Percentiles rank a stretch among this genome's conserved stretches.
Evolutionary conservation across 225 moss, liverwort and hornwort genomes (phyloP).

Genomic region (Sphagnum tenellum): DNA sequence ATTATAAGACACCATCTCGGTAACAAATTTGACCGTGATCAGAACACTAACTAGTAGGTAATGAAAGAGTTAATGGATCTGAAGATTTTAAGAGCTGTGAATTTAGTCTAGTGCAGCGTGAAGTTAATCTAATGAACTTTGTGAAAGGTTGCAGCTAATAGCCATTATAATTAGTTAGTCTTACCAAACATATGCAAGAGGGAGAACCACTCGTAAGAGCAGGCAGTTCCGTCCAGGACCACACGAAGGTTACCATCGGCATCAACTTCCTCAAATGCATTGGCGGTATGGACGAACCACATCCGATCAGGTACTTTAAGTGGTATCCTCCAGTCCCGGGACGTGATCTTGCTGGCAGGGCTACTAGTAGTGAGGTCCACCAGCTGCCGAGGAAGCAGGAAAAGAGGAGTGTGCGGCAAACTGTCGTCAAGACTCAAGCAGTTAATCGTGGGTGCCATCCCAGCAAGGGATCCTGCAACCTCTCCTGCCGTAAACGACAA

Average conservation of each 20-base stretch:
- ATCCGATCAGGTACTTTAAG: slow-evolving; percentile 16
- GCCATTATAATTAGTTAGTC: neutral
- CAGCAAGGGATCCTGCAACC: slow-evolving; percentile 16
- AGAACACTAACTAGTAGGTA: no score
- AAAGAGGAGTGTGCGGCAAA: slow-evolving; percentile 26
- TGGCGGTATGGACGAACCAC: slow-evolving; percentile 24
- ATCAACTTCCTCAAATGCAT: slow-evolving; percentile 22
- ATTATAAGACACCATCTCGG: no score
- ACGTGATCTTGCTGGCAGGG: neutral
- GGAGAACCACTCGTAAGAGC: slow-evolving; percentile 32
- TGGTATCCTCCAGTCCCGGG: slow-evolving; percentile 19
- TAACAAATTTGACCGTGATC: no score
- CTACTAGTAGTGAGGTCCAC: neutral
- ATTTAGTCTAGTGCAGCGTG: neutral
- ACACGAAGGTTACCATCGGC: slow-evolving; percentile 10
- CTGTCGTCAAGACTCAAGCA: slow-evolving; percentile 22
- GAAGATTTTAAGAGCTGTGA: no score
- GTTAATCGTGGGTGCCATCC: slow-evolving; percentile 25
- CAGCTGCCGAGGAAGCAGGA: slow-evolving; percentile 12
- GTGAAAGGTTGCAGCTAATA: neutral
- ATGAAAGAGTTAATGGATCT: no score
- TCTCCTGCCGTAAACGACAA: slow-evolving; percentile 5
- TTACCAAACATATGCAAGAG: slow-evolving; percentile 28
- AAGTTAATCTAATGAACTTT: neutral
- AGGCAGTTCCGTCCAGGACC: slow-evolving; percentile 23